These are phyloP conservation scores for Ophiostoma quercus DNA, from an alignment of 2,329 filamentous ascomycete genomes.

Conservation along the genomic window DNA sequence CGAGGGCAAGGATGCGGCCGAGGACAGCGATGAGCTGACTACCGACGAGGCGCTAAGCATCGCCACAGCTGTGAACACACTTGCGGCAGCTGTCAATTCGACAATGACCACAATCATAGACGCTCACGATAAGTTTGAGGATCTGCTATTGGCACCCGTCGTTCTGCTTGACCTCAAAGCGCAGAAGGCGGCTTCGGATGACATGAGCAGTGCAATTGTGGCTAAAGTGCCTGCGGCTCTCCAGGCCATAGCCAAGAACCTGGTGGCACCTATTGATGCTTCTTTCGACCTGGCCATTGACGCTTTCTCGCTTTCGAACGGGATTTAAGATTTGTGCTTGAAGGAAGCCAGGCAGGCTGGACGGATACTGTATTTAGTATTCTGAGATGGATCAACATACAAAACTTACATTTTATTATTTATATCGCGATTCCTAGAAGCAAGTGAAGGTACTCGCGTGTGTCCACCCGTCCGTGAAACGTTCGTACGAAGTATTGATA, in stretches of 20 bases:
- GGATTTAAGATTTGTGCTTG: constrained; percentile 3
- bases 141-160: constrained; percentile 39
- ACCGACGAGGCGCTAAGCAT: constrained; percentile 38
- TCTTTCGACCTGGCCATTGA: constrained; percentile 38
- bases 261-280: constrained; percentile 38
- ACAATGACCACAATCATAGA: constrained; percentile 38
- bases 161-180: constrained; percentile 41
- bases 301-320: constrained; percentile 23
- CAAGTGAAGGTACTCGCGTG: no score
- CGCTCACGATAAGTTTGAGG: constrained; percentile 43
- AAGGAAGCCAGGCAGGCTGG: background rate
- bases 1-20: constrained; percentile 37
- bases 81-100: constrained; percentile 37
- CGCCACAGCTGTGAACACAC: constrained; percentile 35
- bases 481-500: no score
- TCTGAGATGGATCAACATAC: no score
- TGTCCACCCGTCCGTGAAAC: no score
- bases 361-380: no score
- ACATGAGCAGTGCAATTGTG: constrained; percentile 38
- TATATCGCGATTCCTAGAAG: no score
- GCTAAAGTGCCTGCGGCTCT: constrained; percentile 39
- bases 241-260: constrained; percentile 32
- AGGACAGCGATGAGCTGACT: constrained; percentile 37
- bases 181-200: constrained; percentile 38
- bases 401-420: no score